Evolutionary conservation across 805 yeast genomes (phyloP), one percentile per base, ranked within the genome.

Genomic region (Tetrapisispora namnaoensis): DNA sequence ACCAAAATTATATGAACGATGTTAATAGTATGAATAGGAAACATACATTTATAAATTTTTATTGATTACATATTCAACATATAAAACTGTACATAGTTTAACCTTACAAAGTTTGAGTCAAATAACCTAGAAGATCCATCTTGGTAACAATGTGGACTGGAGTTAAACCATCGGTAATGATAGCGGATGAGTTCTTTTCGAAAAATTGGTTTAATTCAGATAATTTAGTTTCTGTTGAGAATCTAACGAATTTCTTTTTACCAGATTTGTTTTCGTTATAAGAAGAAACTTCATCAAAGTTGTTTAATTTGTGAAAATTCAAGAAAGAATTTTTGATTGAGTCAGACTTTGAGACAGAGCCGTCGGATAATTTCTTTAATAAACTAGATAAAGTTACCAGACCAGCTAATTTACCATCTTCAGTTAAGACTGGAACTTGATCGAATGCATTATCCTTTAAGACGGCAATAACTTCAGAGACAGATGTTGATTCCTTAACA

Each of bases 111-210:
- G 18, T 37, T 55, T 53, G 62, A 48, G 68, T 62, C 49, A 71
- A 63, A 55, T 70, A 72, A 51, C 83, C 77, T 58, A 86, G 73
- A 65, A 86, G 74, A 67, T 86, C 95, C 61, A 86, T 91, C 73
- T 86, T 86, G 51, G 95, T 86, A 50, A 86, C 95, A 51, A 86
- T 82, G 65, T 86, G 91, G 43, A 85, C 74, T 44, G 95, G 93
- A 60, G 76, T 82, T 61, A 75, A 72, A 38, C 81, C 80, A 59
- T 83, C 90, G 43, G 95, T 86, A 50, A 86, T 85, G 58, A 86
- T 78, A 36, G 93, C 95, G 55, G 86, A 80, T 13, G 95, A 84
- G 68, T 85, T 82, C 60, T 82, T 85, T 71, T 86, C 95, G 58
- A 86, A 86, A 69, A 86, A 86, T 60, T 76, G 75, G 71, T 82